Evolutionary conservation across 495 filamentous ascomycete species (phyloP).

Genomic region (Immersiella caudata): DNA sequence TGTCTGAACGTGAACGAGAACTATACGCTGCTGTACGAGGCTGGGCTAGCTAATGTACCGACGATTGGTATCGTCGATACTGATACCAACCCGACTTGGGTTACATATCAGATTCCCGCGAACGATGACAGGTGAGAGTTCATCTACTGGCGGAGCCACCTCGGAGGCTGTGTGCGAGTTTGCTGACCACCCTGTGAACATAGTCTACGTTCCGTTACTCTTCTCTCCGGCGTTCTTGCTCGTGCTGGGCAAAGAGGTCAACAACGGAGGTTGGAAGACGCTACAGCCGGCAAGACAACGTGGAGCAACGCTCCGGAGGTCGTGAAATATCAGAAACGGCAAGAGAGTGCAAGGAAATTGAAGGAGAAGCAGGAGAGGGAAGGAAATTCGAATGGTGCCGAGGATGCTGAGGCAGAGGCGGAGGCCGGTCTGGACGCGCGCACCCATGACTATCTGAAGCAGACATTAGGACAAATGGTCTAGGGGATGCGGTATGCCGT

Average conservation of each 20-base stretch:
- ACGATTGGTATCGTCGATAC: conserved; percentile 96
- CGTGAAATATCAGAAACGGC: conserved; percentile 12
- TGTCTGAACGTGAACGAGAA: conserved; percentile 94
- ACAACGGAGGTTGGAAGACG: conserved; percentile 61
- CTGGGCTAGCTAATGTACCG: conserved; percentile 81
- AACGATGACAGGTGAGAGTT: conserved; percentile 85
- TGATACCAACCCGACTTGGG: conserved; percentile 86
- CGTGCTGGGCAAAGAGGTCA: conserved; percentile 82
- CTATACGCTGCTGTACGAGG: conserved; percentile 85
- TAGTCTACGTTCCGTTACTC: conserved; percentile 74
- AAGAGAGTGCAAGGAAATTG: neutral
- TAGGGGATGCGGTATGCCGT: neutral
- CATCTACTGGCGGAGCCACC: neutral
- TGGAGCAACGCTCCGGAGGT: conserved; percentile 56
- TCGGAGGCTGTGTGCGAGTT: neutral
- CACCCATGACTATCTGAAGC: neutral
- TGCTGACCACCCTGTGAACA: conserved; percentile 17
- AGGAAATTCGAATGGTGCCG: neutral
- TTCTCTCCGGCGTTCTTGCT: conserved; percentile 85
- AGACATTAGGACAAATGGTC: neutral
- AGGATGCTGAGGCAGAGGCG: neutral
- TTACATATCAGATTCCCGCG: conserved; percentile 94
- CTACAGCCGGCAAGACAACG: conserved; percentile 58
- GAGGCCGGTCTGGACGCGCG: neutral
- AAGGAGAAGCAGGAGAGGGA: neutral